These are phyloP conservation scores for Pleurotus sapidus DNA, from an alignment of 768 basidiomycete genomes.

Conservation along the genomic window DNA sequence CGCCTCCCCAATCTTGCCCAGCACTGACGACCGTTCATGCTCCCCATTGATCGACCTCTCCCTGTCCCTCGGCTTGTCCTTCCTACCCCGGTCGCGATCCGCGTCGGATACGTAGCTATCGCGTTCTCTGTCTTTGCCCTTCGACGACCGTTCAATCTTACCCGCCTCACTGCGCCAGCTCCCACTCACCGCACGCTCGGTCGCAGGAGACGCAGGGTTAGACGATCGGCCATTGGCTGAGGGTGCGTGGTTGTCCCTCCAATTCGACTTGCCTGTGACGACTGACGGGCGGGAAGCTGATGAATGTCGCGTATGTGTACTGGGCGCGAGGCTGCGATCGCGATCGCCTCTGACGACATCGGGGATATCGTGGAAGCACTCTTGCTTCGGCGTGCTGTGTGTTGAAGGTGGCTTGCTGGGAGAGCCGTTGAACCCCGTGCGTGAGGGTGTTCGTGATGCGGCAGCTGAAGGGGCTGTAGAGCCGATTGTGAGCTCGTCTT, in stretches of 20 bases:
- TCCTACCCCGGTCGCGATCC: conserved; percentile 19
- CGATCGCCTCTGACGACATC: conserved; percentile 6
- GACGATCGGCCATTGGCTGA: conserved; percentile 9
- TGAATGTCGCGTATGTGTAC: conserved; percentile 1
- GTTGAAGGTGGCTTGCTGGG: conserved; percentile 22
- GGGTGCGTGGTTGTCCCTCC: neutral
- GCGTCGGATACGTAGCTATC: conserved; percentile 15
- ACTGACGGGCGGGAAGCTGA: conserved; percentile 2
- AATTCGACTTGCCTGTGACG: neutral
- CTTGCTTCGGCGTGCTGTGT: conserved; percentile 13
- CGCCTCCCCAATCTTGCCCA: conserved; percentile 37
- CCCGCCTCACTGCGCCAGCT: conserved; percentile 14
- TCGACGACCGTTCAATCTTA: conserved; percentile 17
- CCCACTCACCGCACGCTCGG: conserved; percentile 15
- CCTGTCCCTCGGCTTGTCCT: conserved; percentile 17
- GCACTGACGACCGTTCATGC: conserved; percentile 25
- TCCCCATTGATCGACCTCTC: conserved; percentile 19
- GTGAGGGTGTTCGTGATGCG: conserved; percentile 54
- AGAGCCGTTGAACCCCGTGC: conserved; percentile 18
- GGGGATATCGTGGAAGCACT: conserved; percentile 1
- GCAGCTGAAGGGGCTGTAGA: conserved; percentile 40
- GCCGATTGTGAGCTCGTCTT: conserved; percentile 52
- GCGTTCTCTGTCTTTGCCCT: conserved; percentile 24
- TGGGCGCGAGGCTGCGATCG: neutral
- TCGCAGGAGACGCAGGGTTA: conserved; percentile 12